Evolutionary conservation across 441 rosid species (phyloP), one percentile per base, ranked within the genome.

Genomic region (Bruguiera hainesii): DNA sequence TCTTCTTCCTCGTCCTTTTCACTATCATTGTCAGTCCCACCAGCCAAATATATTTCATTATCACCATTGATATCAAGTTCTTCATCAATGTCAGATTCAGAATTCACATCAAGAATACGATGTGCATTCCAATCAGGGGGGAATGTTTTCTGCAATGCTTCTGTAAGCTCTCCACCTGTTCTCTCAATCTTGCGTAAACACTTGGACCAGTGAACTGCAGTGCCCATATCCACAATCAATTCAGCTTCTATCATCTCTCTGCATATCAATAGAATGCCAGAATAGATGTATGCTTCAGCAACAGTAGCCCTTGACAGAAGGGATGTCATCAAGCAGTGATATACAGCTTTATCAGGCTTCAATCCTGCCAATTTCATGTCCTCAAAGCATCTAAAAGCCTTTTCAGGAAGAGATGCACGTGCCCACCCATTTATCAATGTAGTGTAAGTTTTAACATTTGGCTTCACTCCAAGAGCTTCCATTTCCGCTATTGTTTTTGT

Each of bases 351-450:
- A 68, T 94, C 99, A 0, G 99, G 97, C 74, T 86, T 82, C 67
- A 94, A 69, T 30, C 94, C 94, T 21, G 84, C 76, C 26, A 66
- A 61, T 76, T 94, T 89, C 99, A 94, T 87, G 66, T 88, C 89
- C 73, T 88, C 90, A 61, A 82, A 94, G 84, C 94, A 88, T 37
- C 59, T 73, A 78, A 91, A 78, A 19, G 99, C 97, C 81, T 87
- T 91, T 75, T 91, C 99, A 1, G 97, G 99, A 70, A 85, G 89
- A 48, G 97, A 89, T 59, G 99, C 99, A 6, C 91, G 79, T 16
- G 97, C 90, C 99, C 99, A 94, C 63, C 98, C 99, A 60, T 91
- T 87, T 60, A 94, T 91, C 65, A 94, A 63, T 3, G 98, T 91
- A 4, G 98, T 94, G 80, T 91, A 91, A 25, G 99, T 94, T 81